Percentiles rank a stretch among this genome's conserved stretches.
Conservation (phyloP, 495 filamentous ascomycete genomes). For the Penicillium daleae region DNA sequence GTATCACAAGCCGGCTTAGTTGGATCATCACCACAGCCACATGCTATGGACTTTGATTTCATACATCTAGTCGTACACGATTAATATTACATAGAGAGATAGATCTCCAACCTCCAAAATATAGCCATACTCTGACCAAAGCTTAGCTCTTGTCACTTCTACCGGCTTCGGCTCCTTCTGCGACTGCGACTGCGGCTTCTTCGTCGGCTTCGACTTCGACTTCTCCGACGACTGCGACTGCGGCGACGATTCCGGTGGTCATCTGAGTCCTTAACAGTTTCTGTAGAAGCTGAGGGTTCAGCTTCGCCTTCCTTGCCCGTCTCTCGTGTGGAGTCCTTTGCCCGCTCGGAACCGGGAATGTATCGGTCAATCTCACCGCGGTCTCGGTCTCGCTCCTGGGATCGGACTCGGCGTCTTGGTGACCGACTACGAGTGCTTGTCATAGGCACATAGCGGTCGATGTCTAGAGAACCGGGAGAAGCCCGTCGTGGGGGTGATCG, state of each 20-base stretch:
- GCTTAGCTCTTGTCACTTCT: background rate
- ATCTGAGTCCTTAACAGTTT: conserved; percentile 36
- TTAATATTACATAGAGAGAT: conserved; percentile 13
- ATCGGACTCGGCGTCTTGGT: conserved; percentile 48
- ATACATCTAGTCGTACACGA: conserved; percentile 16
- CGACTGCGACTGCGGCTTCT: conserved; percentile 18
- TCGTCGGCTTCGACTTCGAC: conserved; percentile 21
- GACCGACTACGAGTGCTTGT: conserved; percentile 51
- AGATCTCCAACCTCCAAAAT: background rate
- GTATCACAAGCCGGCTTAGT: too few relatives aligned
- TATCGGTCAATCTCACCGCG: conserved; percentile 57
- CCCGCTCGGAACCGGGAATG: conserved; percentile 49
- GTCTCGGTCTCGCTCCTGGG: conserved; percentile 35
- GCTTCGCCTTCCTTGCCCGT: conserved; percentile 21
- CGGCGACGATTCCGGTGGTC: conserved; percentile 28
- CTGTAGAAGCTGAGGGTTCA: conserved; percentile 25
- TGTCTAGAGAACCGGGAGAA: conserved; percentile 43
- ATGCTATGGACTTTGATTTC: background rate
- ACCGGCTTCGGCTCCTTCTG: conserved; percentile 7
- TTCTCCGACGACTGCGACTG: conserved; percentile 24
- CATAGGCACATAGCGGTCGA: conserved; percentile 55
- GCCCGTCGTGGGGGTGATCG: conserved; percentile 29
- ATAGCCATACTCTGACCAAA: background rate
- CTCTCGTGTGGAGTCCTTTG: conserved; percentile 27
- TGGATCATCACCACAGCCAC: too few relatives aligned